These are phyloP conservation scores for Eutypella sp. DNA, from an alignment of 2,329 filamentous ascomycete species.

Conservation along the genomic window DNA sequence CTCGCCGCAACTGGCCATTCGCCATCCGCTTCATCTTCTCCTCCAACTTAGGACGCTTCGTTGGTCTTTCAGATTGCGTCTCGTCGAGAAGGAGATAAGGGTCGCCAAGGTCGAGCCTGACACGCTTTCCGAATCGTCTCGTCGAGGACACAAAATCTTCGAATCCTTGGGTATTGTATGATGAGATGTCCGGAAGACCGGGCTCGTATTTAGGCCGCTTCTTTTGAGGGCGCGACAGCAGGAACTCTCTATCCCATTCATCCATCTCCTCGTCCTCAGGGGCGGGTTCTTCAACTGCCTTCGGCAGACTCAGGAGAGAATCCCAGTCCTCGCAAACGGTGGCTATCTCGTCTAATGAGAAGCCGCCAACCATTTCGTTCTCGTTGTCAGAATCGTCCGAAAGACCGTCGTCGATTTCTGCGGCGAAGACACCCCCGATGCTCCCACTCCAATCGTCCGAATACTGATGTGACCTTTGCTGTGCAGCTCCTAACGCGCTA, in stretches of 20 bases:
- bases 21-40: constrained; percentile 61
- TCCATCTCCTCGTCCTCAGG: constrained; percentile 48
- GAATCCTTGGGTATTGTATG: constrained; percentile 64
- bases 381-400: constrained; percentile 45
- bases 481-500: constrained; percentile 46
- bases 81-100: constrained; percentile 81
- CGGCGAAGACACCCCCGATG: constrained; percentile 33
- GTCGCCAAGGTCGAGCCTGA: constrained; percentile 83
- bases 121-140: constrained; percentile 67
- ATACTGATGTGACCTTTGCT: constrained; percentile 44
- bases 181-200: constrained; percentile 53
- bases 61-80: constrained; percentile 56
- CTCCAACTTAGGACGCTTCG: constrained; percentile 54
- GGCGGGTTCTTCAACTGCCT: constrained; percentile 12
- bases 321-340: constrained; percentile 87
- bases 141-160: constrained; percentile 76
- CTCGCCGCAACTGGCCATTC: constrained; percentile 64
- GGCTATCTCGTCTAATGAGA: constrained; percentile 74
- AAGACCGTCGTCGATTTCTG: constrained; percentile 35
- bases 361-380: constrained; percentile 65
- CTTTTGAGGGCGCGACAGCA: constrained; percentile 56
- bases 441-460: constrained; percentile 45
- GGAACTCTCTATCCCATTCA: constrained; percentile 61
- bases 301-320: constrained; percentile 44
- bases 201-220: constrained; percentile 56